Base-by-base conservation (phyloP, 208 protist species). In the Acanthamoeba culbertsoni region DNA sequence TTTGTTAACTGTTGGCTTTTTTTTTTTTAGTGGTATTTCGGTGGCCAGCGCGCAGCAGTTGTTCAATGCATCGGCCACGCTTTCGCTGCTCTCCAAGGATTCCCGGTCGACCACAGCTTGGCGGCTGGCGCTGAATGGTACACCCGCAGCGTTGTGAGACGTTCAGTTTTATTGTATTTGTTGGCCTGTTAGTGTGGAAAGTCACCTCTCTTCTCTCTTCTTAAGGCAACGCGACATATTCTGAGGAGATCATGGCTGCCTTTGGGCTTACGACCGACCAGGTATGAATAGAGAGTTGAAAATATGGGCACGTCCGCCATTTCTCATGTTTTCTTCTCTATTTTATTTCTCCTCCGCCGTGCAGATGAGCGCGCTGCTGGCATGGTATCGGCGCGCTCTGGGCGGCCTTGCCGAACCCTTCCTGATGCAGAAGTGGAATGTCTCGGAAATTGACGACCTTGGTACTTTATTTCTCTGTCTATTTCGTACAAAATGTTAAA, bases 91-190 rank as follows among this genome's bases (percentile, higher is more conserved):
- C 2, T 16, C 48, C 5, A 71, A 45, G 1, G 48, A 59, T 51
- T 45, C 16, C 3, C 18, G 10, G 0, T 43, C 82, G 10, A 28
- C 33, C 37, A 48, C 35, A n/a, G 26, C 82, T 14, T 90, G 82
- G 82, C 45, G 53, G 14, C 53, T n/a, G 37, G 82, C 82, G 5
- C n/a, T 90, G 48, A 48, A 90, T 26, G 82, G 82, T 90, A 65
- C 37, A 23, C 51, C 51, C 26, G 0, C 51, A 57, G 14, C 51
- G 26, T 0, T 12, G 2, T 12, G 51, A 23, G 51, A 57, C 14
- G 26, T 57, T 23, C 18, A n/a, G 31, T 62, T n/a, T 1, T 26
- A 28, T 68, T 31, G 28, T 18, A n/a, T n/a, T n/a, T 31, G 6
- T 7, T 63, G 14, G 20, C 12, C 5, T n/a, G 14, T 5, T 63